These are phyloP conservation scores for Chalaropsis thielavioides DNA, from an alignment of 2,329 filamentous ascomycete genomes.

Conservation along the genomic window DNA sequence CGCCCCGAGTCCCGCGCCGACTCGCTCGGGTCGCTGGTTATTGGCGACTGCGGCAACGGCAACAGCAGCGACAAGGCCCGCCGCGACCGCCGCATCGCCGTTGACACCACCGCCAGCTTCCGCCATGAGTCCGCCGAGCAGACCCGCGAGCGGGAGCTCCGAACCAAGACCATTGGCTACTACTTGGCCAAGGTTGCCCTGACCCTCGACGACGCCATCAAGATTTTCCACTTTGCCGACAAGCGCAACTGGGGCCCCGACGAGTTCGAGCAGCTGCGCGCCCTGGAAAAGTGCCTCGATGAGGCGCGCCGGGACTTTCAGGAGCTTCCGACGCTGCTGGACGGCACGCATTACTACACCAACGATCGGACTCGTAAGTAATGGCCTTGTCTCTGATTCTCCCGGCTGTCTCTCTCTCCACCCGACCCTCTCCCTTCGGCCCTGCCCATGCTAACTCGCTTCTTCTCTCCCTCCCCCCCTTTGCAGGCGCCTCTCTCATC, in stretches of 20 bases:
- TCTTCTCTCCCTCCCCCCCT: conserved; percentile 4
- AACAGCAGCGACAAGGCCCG: neutral
- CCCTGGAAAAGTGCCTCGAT: conserved; percentile 41
- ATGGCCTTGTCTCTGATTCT: too few relatives aligned
- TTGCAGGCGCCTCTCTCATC: conserved; percentile 36
- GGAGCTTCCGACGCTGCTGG: conserved; percentile 39
- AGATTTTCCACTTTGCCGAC: conserved; percentile 41
- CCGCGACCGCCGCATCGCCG: neutral
- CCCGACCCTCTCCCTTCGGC: neutral
- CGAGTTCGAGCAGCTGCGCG: conserved; percentile 44
- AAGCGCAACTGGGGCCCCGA: conserved; percentile 44
- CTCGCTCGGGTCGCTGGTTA: conserved; percentile 4
- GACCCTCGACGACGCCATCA: conserved; percentile 37
- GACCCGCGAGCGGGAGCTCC: conserved; percentile 22
- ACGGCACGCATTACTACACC: conserved; percentile 43
- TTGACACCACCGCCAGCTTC: neutral
- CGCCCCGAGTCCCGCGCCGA: conserved; percentile 12
- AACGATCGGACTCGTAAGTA: conserved; percentile 28
- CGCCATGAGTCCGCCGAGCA: conserved; percentile 16
- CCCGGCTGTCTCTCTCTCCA: too few relatives aligned
- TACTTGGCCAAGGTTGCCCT: conserved; percentile 44
- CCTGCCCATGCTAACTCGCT: neutral
- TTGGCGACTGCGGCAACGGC: neutral
- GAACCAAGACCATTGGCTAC: conserved; percentile 40
- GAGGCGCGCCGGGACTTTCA: conserved; percentile 48